Percentiles rank a stretch among this genome's conserved stretches.
phyloP scores from a whole-genome alignment of 495 filamentous ascomycete species.

The Cenococcum geophilum region DNA sequence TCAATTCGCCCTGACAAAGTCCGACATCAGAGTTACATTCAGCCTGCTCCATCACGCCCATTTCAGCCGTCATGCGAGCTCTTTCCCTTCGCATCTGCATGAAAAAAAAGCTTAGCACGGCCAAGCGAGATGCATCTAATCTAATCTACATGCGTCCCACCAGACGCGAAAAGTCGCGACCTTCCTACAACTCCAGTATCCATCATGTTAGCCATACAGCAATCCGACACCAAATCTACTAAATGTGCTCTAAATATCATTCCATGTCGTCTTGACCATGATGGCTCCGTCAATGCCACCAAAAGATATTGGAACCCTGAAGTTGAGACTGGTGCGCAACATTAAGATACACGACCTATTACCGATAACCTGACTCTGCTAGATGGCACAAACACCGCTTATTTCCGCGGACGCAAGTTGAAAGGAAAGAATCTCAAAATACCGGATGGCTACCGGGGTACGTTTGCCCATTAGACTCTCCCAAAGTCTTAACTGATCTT shows the following conservation, averaged over 20 bases:
- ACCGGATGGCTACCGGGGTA: conserved; percentile 59
- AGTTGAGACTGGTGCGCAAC: conserved; percentile 26
- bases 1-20: too few species aligned
- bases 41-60: too few species aligned
- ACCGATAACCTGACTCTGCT: not conserved
- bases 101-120: too few species aligned
- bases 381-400: conserved; percentile 50
- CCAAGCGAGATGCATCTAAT: too few species aligned
- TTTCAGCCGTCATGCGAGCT: too few species aligned
- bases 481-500: too few species aligned
- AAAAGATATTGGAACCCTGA: conserved; percentile 66
- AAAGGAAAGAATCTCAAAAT: conserved; percentile 60
- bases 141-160: not conserved
- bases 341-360: conserved; percentile 28
- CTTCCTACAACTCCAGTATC: not conserved
- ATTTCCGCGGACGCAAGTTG: conserved; percentile 81
- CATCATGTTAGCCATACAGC: conserved; percentile 28
- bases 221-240: conserved; percentile 14
- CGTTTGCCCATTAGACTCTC: too few species aligned
- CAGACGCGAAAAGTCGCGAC: not conserved
- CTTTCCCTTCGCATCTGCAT: too few species aligned
- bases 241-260: conserved; percentile 70
- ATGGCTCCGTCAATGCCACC: conserved; percentile 61
- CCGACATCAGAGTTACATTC: too few species aligned
- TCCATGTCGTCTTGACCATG: conserved; percentile 75